A percentile compares a stretch with the other conserved stretches of the same genome.
Conservation (phyloP, 2,329 filamentous ascomycete species). For the Dichotomopilus funicola region DNA sequence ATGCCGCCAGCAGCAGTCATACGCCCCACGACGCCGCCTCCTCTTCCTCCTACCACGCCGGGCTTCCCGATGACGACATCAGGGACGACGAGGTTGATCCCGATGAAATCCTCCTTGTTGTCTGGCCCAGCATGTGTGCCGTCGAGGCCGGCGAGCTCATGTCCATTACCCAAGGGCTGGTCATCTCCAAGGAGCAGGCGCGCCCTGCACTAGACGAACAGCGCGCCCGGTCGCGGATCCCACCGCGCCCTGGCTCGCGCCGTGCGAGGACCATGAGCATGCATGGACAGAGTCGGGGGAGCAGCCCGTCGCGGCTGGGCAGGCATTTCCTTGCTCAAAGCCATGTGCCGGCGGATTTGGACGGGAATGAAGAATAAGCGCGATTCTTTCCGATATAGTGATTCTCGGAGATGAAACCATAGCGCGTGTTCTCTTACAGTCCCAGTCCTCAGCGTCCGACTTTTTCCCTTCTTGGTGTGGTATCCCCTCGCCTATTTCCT, state of each 20-base stretch:
- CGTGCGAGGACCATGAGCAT: slow-evolving; percentile 23
- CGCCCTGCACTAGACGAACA: slow-evolving; percentile 26
- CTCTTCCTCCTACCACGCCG: not conserved
- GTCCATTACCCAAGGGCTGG: slow-evolving; percentile 31
- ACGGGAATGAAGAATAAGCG: not conserved
- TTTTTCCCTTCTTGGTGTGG: not conserved
- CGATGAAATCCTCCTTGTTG: slow-evolving; percentile 29
- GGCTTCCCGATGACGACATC: slow-evolving; percentile 11
- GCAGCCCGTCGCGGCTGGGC: slow-evolving; percentile 17
- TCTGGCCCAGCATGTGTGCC: slow-evolving; percentile 32
- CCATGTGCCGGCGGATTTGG: slow-evolving; percentile 9
- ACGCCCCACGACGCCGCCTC: slow-evolving; percentile 1
- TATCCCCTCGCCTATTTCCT: not conserved
- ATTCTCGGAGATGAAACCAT: too few relatives aligned
- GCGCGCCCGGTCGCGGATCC: slow-evolving; percentile 16
- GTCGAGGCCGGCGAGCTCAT: slow-evolving; percentile 30
- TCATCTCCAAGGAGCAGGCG: slow-evolving; percentile 31
- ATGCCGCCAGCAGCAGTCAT: slow-evolving; percentile 2
- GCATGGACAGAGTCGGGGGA: slow-evolving; percentile 20
- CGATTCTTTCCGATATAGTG: too few relatives aligned
- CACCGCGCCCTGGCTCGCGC: slow-evolving; percentile 19
- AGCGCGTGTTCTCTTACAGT: not conserved
- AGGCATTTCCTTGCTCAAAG: slow-evolving; percentile 14
- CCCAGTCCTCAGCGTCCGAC: not conserved
- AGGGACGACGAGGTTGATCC: slow-evolving; percentile 26